Evolutionary conservation across 106 monocot species (phyloP), one percentile per base, ranked within the genome.

Genomic region (Platanthera zijinensis): DNA sequence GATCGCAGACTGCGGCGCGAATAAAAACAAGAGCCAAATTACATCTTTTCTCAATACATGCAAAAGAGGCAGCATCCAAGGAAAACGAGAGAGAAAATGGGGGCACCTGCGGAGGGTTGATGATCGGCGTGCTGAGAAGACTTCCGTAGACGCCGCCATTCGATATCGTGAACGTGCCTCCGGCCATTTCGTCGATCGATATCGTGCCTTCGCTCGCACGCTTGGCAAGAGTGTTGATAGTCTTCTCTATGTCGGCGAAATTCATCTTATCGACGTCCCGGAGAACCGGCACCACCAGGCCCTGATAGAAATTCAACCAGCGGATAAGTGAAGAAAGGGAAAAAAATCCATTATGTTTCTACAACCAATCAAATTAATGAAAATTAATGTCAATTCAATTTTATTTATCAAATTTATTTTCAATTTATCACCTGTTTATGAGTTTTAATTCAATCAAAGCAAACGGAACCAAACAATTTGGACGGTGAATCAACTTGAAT

Each of bases 161-260:
- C 1, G 96, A 96, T 51, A 96, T 96, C 69, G 96, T 96, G 73
- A 96, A 96, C 48, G 96, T 85, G 7, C 96, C 96, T 71, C 93
- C 96, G 66, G 93, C 93, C 96, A 96, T 96, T 72, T 96, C 96
- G 64, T 96, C 93, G 10, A 96, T 96, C 12, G 92, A 93, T 69
- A 96, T 88, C 10, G 88, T 89, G 13, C 93, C 96, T 25, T 81
- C 75, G 57, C 19, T 89, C 6, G 96, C 96, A 78, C 88, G 86
- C 76, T 83, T 87, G 5, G 90, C 93, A 45, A 97, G 89, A 1
- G 66, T 68, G 48, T 90, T 93, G 14, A 97, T 97, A 75, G 79
- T 86, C 75, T 91, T 97, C 86, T 97, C 96, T 67, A 93, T 85
- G 0, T 93, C 96, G 1, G 87, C 90, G 82, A 93, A 93, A 51